These are phyloP conservation scores for Umbelopsis sp. DNA, from an alignment of 371 early-diverging fungal genomes.

Conservation along the genomic window DNA sequence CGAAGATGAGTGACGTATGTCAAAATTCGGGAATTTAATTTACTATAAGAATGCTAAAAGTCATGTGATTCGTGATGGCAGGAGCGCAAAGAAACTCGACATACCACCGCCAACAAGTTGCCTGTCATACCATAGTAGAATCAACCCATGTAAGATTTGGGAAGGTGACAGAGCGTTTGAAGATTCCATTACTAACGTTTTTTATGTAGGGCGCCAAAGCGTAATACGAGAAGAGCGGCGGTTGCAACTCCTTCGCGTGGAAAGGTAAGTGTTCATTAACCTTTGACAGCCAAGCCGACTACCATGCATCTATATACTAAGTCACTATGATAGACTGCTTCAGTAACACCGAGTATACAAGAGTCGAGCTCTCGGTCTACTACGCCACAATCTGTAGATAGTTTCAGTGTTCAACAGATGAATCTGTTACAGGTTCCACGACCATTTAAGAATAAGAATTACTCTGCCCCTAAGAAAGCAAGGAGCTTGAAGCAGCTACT, in stretches of 20 bases:
- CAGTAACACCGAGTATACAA: background rate
- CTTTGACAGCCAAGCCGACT: background rate
- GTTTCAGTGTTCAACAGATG: conserved; percentile 21
- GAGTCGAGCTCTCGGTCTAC: background rate
- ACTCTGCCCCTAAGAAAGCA: conserved; percentile 68
- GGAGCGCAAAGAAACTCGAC: too few species aligned
- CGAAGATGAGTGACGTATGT: background rate
- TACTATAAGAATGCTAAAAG: background rate
- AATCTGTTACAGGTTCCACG: conserved; percentile 40
- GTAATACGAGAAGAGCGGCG: background rate
- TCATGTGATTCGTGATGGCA: too few species aligned
- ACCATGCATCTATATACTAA: background rate
- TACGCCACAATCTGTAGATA: conserved; percentile 3
- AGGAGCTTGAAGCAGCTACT: conserved; percentile 82
- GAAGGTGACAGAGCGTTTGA: too few species aligned
- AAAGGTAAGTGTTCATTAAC: background rate
- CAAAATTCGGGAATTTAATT: background rate
- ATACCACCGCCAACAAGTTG: too few species aligned
- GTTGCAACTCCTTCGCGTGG: background rate
- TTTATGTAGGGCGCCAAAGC: background rate
- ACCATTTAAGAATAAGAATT: conserved; percentile 75
- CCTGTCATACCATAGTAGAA: background rate
- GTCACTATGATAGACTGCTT: background rate
- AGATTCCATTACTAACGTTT: background rate
- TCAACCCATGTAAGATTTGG: too few species aligned